These are phyloP conservation scores for Lachnellula hyalina DNA, from an alignment of 2,329 filamentous ascomycete genomes.

Conservation along the genomic window DNA sequence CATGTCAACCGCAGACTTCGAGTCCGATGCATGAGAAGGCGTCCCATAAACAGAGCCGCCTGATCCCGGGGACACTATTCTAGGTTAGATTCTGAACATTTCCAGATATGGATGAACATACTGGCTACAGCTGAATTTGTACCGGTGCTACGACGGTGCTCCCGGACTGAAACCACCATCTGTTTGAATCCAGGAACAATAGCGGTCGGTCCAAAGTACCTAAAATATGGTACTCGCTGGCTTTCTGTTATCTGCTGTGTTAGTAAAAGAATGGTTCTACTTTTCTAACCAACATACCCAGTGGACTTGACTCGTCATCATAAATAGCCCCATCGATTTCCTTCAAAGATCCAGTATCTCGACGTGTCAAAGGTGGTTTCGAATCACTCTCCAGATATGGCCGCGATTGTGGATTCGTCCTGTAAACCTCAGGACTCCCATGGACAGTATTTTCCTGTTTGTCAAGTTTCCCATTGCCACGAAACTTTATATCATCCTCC, in stretches of 20 bases:
- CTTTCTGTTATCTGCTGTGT: conserved; percentile 36
- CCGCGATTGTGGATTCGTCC: not conserved
- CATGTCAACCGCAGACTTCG: conserved; percentile 35
- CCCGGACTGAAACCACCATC: conserved; percentile 76
- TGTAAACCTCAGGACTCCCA: not conserved
- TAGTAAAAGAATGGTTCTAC: conserved; percentile 36
- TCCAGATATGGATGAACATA: conserved; percentile 5
- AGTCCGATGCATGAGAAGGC: conserved; percentile 20
- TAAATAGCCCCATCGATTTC: conserved; percentile 8
- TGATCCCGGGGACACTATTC: conserved; percentile 25
- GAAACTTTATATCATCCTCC: conserved; percentile 15
- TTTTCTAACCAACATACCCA: conserved; percentile 15
- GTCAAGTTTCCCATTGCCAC: not conserved
- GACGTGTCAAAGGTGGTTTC: not conserved
- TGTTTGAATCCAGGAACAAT: conserved; percentile 91
- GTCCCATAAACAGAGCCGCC: conserved; percentile 18
- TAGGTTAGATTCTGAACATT: conserved; percentile 1
- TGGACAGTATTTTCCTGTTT: not conserved
- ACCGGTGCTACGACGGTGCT: conserved; percentile 53
- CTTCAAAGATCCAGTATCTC: not conserved
- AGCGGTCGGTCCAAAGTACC: conserved; percentile 85
- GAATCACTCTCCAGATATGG: conserved; percentile 6
- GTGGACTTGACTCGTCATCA: conserved; percentile 31
- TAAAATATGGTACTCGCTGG: conserved; percentile 77
- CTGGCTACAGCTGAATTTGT: conserved; percentile 21